phyloP scores from a whole-genome alignment of 1,284 basidiomycete genomes.

The Mycena sp. region DNA sequence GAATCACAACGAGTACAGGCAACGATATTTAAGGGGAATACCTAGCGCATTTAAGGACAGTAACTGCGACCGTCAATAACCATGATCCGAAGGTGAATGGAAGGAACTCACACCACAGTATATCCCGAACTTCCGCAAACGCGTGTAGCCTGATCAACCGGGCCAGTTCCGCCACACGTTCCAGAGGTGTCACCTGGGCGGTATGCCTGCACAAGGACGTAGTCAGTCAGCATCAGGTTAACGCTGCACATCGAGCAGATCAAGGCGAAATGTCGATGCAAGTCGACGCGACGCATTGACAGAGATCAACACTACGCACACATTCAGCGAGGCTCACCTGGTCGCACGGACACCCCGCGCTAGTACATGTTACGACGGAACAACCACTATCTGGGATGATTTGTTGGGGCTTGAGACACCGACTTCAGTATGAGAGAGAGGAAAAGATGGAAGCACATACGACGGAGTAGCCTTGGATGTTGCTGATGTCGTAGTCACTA shows the following conservation, averaged over 20 bases:
- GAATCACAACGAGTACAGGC: too few species aligned
- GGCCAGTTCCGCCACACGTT: neutral
- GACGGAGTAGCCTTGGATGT: constrained; percentile 16
- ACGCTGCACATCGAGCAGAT: too few species aligned
- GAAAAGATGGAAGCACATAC: neutral
- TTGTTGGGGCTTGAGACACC: neutral
- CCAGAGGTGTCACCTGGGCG: neutral
- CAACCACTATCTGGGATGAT: constrained; percentile 15
- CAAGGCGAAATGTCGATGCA: too few species aligned
- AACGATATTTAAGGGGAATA: too few species aligned
- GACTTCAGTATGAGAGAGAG: neutral
- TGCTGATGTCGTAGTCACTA: constrained; percentile 22
- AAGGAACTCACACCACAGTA: neutral
- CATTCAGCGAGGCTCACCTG: neutral
- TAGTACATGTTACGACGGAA: constrained; percentile 6
- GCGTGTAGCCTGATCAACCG: neutral
- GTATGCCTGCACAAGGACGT: neutral
- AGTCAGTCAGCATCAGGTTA: neutral
- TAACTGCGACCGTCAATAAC: too few species aligned
- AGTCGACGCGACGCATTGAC: too few species aligned
- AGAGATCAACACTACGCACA: too few species aligned
- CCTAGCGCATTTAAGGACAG: too few species aligned
- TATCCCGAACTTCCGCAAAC: neutral
- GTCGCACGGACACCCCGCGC: constrained; percentile 1
- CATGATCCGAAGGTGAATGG: too few species aligned